Evolutionary conservation across 805 yeast genomes (phyloP).

Genomic region (Candida piceae): DNA sequence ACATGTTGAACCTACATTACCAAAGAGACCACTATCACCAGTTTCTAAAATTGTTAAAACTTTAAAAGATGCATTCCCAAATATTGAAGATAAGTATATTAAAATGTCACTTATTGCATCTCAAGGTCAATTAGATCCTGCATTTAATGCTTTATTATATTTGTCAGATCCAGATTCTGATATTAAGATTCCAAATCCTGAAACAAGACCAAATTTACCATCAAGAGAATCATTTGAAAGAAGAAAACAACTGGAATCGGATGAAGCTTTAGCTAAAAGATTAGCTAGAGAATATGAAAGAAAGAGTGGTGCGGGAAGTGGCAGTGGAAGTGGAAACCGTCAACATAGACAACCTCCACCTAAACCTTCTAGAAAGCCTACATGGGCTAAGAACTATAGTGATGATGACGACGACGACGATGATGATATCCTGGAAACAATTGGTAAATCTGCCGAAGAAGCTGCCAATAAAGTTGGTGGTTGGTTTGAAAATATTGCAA

Average conservation of each 20-base stretch:
- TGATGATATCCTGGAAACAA: constrained; percentile 50
- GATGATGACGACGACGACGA: constrained; percentile 34
- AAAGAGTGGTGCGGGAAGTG: constrained; percentile 4
- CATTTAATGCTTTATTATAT: constrained; percentile 81
- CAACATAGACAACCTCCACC: constrained; percentile 12
- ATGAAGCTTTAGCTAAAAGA: constrained; percentile 77
- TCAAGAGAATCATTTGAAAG: constrained; percentile 29
- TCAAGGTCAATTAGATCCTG: constrained; percentile 72
- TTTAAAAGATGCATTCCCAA: constrained; percentile 83
- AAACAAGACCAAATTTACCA: constrained; percentile 29
- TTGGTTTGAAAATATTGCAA: constrained; percentile 71
- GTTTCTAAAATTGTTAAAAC: constrained; percentile 49
- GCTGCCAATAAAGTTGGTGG: constrained; percentile 69
- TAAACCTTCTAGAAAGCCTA: constrained; percentile 25
- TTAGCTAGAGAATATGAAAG: constrained; percentile 59
- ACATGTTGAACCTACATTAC: constrained; percentile 30
- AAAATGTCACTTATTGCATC: constrained; percentile 84
- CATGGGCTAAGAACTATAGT: no score
- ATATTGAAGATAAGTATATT: constrained; percentile 61
- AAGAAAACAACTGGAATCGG: constrained; percentile 34
- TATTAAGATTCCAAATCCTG: constrained; percentile 44
- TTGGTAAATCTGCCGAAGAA: constrained; percentile 74
- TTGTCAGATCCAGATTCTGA: constrained; percentile 66
- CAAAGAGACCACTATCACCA: constrained; percentile 62
- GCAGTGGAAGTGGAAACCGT: neutral